Conservation (phyloP, 2,329 filamentous ascomycete species). For the Stagonosporopsis chrysanthemi region DNA sequence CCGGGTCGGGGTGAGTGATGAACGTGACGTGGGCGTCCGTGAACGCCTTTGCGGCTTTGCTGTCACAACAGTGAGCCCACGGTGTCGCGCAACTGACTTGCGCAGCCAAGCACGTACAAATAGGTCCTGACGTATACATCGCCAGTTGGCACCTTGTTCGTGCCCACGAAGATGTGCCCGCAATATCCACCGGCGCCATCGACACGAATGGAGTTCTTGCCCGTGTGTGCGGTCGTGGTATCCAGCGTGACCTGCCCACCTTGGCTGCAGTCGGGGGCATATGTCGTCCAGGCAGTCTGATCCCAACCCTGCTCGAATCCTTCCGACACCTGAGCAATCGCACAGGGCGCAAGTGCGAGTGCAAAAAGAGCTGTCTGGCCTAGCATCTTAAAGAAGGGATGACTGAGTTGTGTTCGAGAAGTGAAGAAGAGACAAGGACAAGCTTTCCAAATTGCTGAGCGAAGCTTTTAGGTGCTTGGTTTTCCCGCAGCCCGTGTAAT, state of each 20-base stretch:
- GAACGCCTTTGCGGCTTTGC: constrained; percentile 65
- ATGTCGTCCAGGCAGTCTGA: constrained; percentile 64
- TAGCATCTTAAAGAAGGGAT: constrained; percentile 49
- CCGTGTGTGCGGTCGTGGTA: constrained; percentile 60
- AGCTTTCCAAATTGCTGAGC: constrained; percentile 3
- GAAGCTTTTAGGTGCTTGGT: constrained; percentile 16
- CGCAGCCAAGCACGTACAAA: constrained; percentile 57
- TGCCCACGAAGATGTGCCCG: constrained; percentile 67
- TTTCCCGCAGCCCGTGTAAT: not conserved
- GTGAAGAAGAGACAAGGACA: not conserved
- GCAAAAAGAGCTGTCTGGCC: constrained; percentile 55
- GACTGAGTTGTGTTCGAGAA: not conserved
- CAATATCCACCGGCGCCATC: constrained; percentile 66
- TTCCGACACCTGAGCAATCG: constrained; percentile 62
- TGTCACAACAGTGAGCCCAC: constrained; percentile 35
- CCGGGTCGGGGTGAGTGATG: constrained; percentile 69
- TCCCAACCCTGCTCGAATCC: constrained; percentile 68
- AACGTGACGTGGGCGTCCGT: constrained; percentile 67
- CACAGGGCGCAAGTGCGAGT: constrained; percentile 55
- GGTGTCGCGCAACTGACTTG: not conserved
- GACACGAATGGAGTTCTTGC: constrained; percentile 78
- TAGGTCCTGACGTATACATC: constrained; percentile 65
- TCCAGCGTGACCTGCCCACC: constrained; percentile 66
- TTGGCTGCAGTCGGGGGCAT: constrained; percentile 67
- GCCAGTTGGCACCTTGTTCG: constrained; percentile 62